These are phyloP conservation scores for Martensiomyces pterosporus DNA, from an alignment of 192 early-diverging fungal genomes.

Conservation along the genomic window DNA sequence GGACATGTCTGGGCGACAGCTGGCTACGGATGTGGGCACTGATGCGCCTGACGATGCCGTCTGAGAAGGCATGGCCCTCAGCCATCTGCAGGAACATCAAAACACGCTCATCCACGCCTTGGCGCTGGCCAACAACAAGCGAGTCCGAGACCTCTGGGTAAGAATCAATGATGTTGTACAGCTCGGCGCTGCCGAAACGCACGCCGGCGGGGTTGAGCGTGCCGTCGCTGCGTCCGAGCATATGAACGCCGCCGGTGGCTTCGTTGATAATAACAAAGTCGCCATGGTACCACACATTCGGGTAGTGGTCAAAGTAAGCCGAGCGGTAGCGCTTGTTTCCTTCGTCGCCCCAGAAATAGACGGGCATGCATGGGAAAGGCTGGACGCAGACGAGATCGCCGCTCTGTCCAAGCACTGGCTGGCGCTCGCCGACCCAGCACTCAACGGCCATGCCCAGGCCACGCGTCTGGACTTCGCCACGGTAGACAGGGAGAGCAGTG, in stretches of 20 bases:
- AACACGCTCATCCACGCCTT: slow-evolving; percentile 83
- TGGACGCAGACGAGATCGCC: slow-evolving; percentile 91
- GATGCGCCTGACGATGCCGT: slow-evolving; percentile 64
- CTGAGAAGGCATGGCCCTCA: slow-evolving; percentile 53
- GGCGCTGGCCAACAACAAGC: slow-evolving; percentile 86
- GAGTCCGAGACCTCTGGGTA: slow-evolving; percentile 80
- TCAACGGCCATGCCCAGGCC: slow-evolving; percentile 94
- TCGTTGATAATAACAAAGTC: slow-evolving; percentile 88
- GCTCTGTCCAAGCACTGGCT: slow-evolving; percentile 63
- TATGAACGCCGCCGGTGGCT: slow-evolving; percentile 83
- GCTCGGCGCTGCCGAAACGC: slow-evolving; percentile 89
- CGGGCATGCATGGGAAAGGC: slow-evolving; percentile 98
- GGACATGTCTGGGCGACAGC: slow-evolving; percentile 90
- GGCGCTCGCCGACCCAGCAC: slow-evolving; percentile 68
- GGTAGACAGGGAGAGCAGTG: slow-evolving; percentile 81
- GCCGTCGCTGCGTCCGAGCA: slow-evolving; percentile 91
- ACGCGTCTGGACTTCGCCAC: slow-evolving; percentile 91
- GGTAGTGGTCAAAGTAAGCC: slow-evolving; percentile 87
- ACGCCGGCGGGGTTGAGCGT: slow-evolving; percentile 91
- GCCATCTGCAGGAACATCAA: slow-evolving; percentile 87
- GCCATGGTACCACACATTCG: slow-evolving; percentile 92
- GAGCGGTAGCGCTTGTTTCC: slow-evolving; percentile 68
- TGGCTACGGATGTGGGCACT: slow-evolving; percentile 73
- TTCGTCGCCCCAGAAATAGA: slow-evolving; percentile 87
- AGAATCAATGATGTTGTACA: slow-evolving; percentile 89